phyloP scores from a whole-genome alignment of 805 yeast genomes.

The Zygotorulaspora chibaensis region DNA sequence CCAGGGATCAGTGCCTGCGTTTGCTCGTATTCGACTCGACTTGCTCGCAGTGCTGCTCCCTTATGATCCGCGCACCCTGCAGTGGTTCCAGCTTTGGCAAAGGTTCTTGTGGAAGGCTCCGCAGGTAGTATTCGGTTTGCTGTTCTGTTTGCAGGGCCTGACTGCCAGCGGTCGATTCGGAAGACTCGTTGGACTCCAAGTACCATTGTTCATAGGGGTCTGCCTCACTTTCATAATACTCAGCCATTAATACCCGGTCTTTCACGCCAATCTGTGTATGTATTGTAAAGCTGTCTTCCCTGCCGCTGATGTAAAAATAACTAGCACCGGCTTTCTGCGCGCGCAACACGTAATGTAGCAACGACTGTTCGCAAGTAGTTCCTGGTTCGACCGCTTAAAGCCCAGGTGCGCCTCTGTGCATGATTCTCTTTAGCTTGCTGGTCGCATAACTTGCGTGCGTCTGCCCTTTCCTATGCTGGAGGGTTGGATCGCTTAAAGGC shows the following conservation, averaged over 20 bases:
- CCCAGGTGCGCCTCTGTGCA: too few relatives aligned
- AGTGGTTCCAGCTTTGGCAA: constrained; percentile 6
- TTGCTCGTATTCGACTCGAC: background rate
- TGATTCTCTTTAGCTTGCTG: too few relatives aligned
- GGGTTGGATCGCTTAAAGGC: too few relatives aligned
- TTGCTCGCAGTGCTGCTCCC: background rate
- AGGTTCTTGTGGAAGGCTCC: constrained; percentile 11
- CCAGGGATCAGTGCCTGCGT: background rate
- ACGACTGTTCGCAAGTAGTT: too few relatives aligned
- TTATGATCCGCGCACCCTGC: background rate
- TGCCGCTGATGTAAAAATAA: too few relatives aligned
- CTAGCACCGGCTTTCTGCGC: too few relatives aligned
- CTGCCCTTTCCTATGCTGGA: too few relatives aligned
- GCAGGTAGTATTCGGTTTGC: constrained; percentile 8
- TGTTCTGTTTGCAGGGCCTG: constrained; percentile 3
- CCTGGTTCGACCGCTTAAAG: too few relatives aligned
- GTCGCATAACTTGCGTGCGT: too few relatives aligned
- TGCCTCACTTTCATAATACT: background rate
- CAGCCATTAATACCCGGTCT: background rate
- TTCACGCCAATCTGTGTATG: too few relatives aligned
- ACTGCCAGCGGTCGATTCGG: constrained; percentile 1
- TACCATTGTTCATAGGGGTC: constrained; percentile 14
- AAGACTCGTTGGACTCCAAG: constrained; percentile 2
- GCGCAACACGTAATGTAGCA: too few relatives aligned
- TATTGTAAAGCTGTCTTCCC: too few relatives aligned